phyloP scores from a whole-genome alignment of 2,329 filamentous ascomycete species.

The Beauveria medogensis region DNA sequence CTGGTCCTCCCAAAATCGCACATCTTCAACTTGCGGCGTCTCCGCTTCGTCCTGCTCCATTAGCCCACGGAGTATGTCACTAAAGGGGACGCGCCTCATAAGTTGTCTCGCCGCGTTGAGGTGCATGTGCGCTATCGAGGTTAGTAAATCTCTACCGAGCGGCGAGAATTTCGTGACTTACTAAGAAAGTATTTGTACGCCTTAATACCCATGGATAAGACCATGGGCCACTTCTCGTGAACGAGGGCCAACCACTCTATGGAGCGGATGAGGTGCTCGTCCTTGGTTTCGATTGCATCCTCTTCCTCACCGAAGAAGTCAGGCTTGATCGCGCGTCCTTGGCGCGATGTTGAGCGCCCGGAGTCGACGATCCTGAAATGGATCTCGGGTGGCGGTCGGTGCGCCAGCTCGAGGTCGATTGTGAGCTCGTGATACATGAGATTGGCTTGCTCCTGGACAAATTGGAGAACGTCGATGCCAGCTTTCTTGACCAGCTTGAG shows the following conservation, averaged over 20 bases:
- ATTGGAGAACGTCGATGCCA: constrained; percentile 61
- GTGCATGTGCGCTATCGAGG: constrained; percentile 35
- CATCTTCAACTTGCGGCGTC: constrained; percentile 30
- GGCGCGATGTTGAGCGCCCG: constrained; percentile 22
- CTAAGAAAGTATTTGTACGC: constrained; percentile 80
- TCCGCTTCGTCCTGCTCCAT: constrained; percentile 26
- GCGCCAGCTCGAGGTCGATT: constrained; percentile 15
- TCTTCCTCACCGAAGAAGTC: constrained; percentile 62
- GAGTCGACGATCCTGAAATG: constrained; percentile 45
- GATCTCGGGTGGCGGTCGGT: constrained; percentile 30
- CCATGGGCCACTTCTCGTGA: constrained; percentile 61
- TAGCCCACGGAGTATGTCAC: constrained; percentile 37
- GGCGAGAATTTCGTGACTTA: constrained; percentile 40
- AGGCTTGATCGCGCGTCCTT: constrained; percentile 56
- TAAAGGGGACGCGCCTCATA: constrained; percentile 42
- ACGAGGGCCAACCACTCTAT: constrained; percentile 80
- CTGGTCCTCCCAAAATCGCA: constrained; percentile 31
- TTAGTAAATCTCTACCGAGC: not conserved
- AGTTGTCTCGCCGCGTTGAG: constrained; percentile 48
- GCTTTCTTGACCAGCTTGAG: constrained; percentile 70
- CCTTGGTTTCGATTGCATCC: constrained; percentile 47
- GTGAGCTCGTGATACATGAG: constrained; percentile 43
- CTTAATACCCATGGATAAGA: constrained; percentile 59
- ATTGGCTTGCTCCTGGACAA: constrained; percentile 60
- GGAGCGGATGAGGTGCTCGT: constrained; percentile 65